These are phyloP conservation scores for Closterium sp. DNA, from an alignment of 139 green algal species.

Conservation along the genomic window DNA sequence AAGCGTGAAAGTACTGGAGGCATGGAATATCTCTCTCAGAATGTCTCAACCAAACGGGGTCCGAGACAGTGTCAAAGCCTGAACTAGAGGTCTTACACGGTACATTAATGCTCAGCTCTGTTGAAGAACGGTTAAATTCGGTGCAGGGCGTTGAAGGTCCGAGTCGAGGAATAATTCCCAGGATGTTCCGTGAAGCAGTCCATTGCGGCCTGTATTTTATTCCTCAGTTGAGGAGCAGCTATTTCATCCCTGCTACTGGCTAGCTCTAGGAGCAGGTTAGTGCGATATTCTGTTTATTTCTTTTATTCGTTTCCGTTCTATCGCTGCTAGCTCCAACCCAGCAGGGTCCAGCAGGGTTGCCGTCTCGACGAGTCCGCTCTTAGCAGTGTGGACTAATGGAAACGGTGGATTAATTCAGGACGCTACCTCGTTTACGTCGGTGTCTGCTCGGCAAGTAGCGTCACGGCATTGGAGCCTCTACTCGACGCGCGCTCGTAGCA, in stretches of 20 bases:
- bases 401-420: neutral
- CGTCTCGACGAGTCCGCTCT: neutral
- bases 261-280: neutral
- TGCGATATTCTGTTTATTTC: neutral
- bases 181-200: too few species aligned
- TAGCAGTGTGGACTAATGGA: neutral
- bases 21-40: too few species aligned
- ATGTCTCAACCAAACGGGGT: too few species aligned
- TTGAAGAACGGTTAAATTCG: too few species aligned
- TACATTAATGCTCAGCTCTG: too few species aligned
- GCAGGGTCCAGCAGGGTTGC: neutral
- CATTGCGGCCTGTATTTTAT: too few species aligned
- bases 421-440: neutral
- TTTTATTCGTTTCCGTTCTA: neutral
- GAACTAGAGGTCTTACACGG: too few species aligned
- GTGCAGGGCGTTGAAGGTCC: too few species aligned
- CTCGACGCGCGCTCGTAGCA: neutral
- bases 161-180: too few species aligned
- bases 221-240: too few species aligned
- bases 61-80: too few species aligned
- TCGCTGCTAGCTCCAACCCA: neutral
- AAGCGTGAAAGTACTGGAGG: too few species aligned
- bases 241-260: neutral
- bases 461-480: neutral
- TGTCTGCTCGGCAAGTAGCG: neutral